These are phyloP conservation scores for Fallopia convolvulus DNA, from an alignment of 148 eudicot species.

Conservation along the genomic window DNA sequence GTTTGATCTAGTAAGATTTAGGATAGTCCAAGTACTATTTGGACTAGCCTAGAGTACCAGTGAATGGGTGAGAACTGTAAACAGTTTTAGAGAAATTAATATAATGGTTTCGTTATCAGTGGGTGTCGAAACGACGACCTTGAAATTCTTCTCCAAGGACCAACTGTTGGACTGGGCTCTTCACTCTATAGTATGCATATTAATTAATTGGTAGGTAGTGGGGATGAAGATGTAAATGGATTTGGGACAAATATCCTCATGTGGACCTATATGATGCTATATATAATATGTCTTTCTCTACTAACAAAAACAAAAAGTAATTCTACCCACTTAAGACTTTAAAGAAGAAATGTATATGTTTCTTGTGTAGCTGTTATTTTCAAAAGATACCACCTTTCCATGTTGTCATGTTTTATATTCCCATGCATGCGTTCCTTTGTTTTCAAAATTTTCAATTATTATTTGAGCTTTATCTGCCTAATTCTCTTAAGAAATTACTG, in stretches of 20 bases:
- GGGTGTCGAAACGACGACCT: too few relatives aligned
- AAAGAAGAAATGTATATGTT: background rate
- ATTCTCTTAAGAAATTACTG: background rate
- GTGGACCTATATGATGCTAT: slow-evolving; percentile 3
- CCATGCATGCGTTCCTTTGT: background rate
- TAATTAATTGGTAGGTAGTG: background rate
- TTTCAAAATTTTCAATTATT: slow-evolving; percentile 2
- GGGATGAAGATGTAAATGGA: background rate
- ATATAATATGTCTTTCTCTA: background rate
- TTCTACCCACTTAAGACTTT: background rate
- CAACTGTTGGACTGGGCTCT: too few relatives aligned
- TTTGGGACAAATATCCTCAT: slow-evolving; percentile 5
- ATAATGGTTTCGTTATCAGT: too few relatives aligned
- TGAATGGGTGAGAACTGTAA: too few relatives aligned
- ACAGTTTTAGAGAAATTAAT: too few relatives aligned
- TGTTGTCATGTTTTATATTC: slow-evolving; percentile 10
- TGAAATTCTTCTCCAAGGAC: too few relatives aligned
- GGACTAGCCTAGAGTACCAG: too few relatives aligned
- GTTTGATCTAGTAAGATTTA: too few relatives aligned
- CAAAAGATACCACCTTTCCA: slow-evolving; percentile 2
- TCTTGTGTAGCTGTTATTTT: slow-evolving; percentile 3
- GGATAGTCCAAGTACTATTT: too few relatives aligned
- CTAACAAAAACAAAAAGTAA: slow-evolving; percentile 6
- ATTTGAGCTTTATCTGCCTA: background rate
- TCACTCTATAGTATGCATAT: too few relatives aligned